phyloP scores from a whole-genome alignment of 139 green algal species.

The Raphidocelis subcapitata region DNA sequence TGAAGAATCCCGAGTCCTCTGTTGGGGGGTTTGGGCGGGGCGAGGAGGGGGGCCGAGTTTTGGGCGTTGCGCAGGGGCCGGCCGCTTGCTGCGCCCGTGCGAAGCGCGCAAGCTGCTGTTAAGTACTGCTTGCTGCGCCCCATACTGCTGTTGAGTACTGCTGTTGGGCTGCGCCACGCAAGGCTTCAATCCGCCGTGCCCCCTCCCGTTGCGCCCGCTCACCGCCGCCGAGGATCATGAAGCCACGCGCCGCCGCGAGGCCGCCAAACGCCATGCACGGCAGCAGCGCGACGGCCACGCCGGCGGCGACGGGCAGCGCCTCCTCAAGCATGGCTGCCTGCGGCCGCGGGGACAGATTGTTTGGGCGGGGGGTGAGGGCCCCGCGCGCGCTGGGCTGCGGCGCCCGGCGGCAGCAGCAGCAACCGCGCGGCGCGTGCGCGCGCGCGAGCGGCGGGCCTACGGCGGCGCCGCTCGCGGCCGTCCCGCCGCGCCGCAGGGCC shows the following conservation, averaged over 20 bases:
- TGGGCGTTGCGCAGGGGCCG: neutral
- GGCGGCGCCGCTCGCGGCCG: no score
- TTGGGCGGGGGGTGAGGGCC: neutral
- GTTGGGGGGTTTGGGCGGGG: neutral
- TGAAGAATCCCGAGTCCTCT: conserved; percentile 17
- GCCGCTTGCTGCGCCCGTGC: neutral
- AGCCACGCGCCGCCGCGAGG: conserved; percentile 3
- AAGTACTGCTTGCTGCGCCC: neutral
- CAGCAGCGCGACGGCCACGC: conserved; percentile 23
- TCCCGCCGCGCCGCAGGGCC: no score
- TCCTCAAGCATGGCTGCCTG: conserved; percentile 23
- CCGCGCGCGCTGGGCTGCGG: neutral
- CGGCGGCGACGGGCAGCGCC: conserved; percentile 22
- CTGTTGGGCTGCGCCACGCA: neutral
- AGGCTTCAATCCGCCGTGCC: neutral
- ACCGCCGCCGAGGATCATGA: conserved; percentile 19
- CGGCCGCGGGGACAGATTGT: no score
- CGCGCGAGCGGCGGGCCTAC: neutral
- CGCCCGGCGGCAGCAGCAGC: no score
- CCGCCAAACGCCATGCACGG: conserved; percentile 23
- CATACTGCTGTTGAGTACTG: neutral
- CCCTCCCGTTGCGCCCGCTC: no score
- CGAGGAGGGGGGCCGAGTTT: neutral
- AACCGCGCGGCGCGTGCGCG: no score
- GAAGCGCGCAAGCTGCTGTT: neutral